These are phyloP conservation scores for Thalassiosira exigua DNA, from an alignment of 352 stramenopile genomes.

Conservation along the genomic window DNA sequence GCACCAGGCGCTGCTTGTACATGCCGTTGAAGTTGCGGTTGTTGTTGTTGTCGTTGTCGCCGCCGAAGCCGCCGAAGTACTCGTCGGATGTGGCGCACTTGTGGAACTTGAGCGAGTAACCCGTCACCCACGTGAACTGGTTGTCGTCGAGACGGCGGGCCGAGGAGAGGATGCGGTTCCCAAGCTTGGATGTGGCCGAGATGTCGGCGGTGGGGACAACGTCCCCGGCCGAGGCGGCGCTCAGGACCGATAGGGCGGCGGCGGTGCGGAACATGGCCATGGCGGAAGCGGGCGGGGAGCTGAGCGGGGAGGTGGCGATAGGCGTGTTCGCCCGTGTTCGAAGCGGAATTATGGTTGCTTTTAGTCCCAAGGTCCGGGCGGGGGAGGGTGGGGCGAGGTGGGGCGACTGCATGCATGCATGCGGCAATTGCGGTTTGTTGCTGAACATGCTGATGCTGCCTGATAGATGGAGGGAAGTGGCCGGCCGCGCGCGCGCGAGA, in stretches of 20 bases:
- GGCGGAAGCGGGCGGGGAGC: too few species aligned
- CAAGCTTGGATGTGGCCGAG: not conserved
- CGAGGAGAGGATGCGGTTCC: not conserved
- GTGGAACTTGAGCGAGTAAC: not conserved
- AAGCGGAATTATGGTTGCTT: too few species aligned
- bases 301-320: too few species aligned
- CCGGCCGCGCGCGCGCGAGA: too few species aligned
- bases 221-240: conserved; percentile 9
- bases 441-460: too few species aligned
- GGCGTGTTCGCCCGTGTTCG: too few species aligned
- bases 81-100: not conserved
- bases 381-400: too few species aligned
- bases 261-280: conserved; percentile 33
- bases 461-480: too few species aligned
- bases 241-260: conserved; percentile 5
- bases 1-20: conserved; percentile 66
- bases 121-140: not conserved
- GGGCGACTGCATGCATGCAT: too few species aligned
- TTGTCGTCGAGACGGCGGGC: not conserved
- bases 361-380: too few species aligned
- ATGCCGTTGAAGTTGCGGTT: conserved; percentile 35
- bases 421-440: too few species aligned
- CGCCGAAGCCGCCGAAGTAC: not conserved
- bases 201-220: not conserved
- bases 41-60: not conserved